Percentiles rank a stretch among this genome's conserved stretches.
These are phyloP conservation scores for Brassica juncea DNA, from an alignment of 345 rosid genomes.

Conservation along the genomic window DNA sequence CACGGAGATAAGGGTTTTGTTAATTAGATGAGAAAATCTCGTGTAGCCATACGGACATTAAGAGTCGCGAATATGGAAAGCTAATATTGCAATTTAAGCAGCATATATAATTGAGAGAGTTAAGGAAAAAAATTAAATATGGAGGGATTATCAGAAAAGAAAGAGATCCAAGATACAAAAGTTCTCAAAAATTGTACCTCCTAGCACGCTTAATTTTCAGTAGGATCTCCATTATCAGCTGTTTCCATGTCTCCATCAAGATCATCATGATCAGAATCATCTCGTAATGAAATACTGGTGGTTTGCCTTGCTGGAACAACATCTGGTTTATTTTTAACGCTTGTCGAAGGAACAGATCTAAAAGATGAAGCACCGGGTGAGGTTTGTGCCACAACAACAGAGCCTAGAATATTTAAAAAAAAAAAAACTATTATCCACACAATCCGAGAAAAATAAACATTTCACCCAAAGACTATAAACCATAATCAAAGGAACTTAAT, in stretches of 20 bases:
- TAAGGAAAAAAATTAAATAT: background rate
- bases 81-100: too few relatives aligned
- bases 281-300: conserved; percentile 84
- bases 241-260: conserved; percentile 63
- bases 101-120: too few relatives aligned
- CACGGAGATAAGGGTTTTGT: too few relatives aligned
- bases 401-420: conserved; percentile 22
- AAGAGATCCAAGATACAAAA: background rate
- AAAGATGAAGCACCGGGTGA: conserved; percentile 37
- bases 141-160: background rate
- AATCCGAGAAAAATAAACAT: background rate
- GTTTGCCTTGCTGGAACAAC: conserved; percentile 57
- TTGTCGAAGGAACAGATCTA: conserved; percentile 36
- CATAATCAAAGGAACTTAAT: background rate
- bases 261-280: conserved; percentile 89
- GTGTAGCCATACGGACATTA: too few relatives aligned
- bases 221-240: conserved; percentile 56
- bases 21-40: too few relatives aligned
- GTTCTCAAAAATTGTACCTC: conserved; percentile 43
- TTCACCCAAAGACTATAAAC: background rate
- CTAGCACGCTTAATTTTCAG: conserved; percentile 71
- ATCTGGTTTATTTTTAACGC: conserved; percentile 48
- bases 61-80: too few relatives aligned
- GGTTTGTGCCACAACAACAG: conserved; percentile 34
- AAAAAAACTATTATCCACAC: background rate